These are phyloP conservation scores for Leishmania gerbilli DNA, from an alignment of 208 protist genomes.

Conservation along the genomic window DNA sequence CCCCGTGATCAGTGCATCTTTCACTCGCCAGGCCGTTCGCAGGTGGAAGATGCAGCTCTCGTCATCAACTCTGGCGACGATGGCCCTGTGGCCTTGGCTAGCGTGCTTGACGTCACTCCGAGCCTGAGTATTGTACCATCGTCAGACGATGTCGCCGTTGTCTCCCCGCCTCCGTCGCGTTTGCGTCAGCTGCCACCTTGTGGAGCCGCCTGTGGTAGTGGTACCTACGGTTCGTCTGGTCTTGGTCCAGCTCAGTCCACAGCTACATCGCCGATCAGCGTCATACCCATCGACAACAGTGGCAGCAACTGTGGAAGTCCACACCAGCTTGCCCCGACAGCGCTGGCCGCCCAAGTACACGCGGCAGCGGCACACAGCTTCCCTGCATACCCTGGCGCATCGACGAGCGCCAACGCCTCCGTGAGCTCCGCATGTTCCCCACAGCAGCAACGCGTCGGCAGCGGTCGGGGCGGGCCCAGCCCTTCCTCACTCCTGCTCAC, in stretches of 20 bases:
- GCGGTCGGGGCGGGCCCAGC: background rate
- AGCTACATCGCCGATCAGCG: conserved; percentile 22
- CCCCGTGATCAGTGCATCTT: background rate
- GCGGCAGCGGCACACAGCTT: conserved; percentile 3
- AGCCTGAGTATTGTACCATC: background rate
- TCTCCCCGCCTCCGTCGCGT: background rate
- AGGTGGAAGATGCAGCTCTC: background rate
- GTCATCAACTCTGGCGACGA: background rate
- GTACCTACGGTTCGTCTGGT: background rate
- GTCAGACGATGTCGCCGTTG: background rate
- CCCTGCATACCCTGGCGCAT: background rate
- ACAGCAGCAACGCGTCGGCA: background rate
- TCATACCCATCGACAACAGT: conserved; percentile 14
- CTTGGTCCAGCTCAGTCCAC: background rate
- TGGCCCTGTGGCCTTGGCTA: background rate
- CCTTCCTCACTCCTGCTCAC: background rate
- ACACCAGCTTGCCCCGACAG: conserved; percentile 10
- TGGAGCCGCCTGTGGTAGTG: background rate
- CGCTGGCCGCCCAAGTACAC: background rate
- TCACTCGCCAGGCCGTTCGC: background rate
- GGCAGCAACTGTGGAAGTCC: conserved; percentile 26
- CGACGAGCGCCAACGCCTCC: background rate
- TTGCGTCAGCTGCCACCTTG: background rate
- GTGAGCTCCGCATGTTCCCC: background rate
- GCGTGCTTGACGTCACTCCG: background rate